Evolutionary conservation across 441 rosid species (phyloP).

Genomic region (Gossypium gossypioides): DNA sequence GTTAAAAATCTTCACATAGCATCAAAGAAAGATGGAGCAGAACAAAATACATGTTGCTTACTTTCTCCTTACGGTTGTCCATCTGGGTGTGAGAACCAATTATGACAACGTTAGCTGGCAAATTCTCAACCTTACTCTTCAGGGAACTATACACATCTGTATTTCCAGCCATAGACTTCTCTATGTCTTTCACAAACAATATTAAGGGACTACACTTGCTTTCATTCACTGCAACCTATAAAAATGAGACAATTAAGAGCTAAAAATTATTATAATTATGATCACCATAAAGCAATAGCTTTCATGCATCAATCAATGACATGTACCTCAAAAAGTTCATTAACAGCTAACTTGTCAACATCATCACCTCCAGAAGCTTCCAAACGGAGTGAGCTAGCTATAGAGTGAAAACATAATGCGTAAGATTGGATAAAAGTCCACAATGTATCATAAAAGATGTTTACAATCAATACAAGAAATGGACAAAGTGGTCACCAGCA

Average conservation of each 20-base stretch:
- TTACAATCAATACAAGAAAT: not conserved
- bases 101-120: slow-evolving; percentile 65
- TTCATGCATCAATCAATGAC: slow-evolving; percentile 1
- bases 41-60: slow-evolving; percentile 19
- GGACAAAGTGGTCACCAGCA: slow-evolving; percentile 40
- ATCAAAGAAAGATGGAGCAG: not conserved
- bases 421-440: slow-evolving; percentile 1
- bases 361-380: slow-evolving; percentile 81
- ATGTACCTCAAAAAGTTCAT: slow-evolving; percentile 85
- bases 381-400: slow-evolving; percentile 38
- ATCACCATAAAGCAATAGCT: slow-evolving; percentile 7
- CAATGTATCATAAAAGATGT: not conserved
- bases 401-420: not conserved
- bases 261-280: slow-evolving; percentile 10
- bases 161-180: slow-evolving; percentile 74
- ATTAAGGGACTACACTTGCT: slow-evolving; percentile 66
- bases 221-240: slow-evolving; percentile 64
- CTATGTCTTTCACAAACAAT: slow-evolving; percentile 82
- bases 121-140: slow-evolving; percentile 67
- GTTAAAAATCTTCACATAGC: slow-evolving; percentile 2
- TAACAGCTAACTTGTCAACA: slow-evolving; percentile 65
- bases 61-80: slow-evolving; percentile 97
- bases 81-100: slow-evolving; percentile 82
- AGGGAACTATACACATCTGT: slow-evolving; percentile 60
- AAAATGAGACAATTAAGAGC: slow-evolving; percentile 19